These are phyloP conservation scores for Primulina eburnea DNA, from an alignment of 257 asterid species.

Conservation along the genomic window DNA sequence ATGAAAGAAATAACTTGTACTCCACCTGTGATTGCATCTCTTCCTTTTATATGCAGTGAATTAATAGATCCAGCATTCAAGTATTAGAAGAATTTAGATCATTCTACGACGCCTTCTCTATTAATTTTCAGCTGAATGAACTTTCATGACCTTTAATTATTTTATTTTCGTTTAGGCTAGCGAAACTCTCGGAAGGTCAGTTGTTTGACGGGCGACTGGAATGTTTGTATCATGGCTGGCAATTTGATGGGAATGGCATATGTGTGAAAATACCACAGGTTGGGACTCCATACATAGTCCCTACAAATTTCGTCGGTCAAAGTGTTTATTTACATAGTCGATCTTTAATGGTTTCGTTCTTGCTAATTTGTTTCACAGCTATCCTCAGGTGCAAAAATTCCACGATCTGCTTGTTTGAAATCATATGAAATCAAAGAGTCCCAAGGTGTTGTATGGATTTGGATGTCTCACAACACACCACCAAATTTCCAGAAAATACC, in stretches of 20 bases:
- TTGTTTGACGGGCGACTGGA: conserved; percentile 72
- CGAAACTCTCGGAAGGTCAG: conserved; percentile 95
- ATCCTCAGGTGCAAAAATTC: conserved; percentile 66
- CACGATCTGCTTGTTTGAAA: conserved; percentile 77
- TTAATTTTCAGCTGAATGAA: background rate
- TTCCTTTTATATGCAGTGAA: background rate
- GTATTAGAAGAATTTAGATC: background rate
- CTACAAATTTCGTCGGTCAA: background rate
- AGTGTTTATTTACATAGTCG: background rate
- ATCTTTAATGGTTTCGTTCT: background rate
- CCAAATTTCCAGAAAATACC: conserved; percentile 67
- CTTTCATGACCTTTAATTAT: background rate
- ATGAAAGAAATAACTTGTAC: background rate
- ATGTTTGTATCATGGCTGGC: conserved; percentile 98
- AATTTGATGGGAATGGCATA: conserved; percentile 78
- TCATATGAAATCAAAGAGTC: conserved; percentile 69
- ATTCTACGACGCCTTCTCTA: too few relatives aligned
- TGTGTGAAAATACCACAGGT: conserved; percentile 97
- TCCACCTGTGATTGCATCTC: background rate
- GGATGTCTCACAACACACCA: conserved; percentile 82
- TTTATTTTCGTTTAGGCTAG: conserved; percentile 48
- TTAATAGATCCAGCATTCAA: background rate
- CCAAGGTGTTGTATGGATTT: conserved; percentile 92
- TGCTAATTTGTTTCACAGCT: conserved; percentile 44
- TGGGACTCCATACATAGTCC: conserved; percentile 16